Evolutionary conservation across 1,139 yeast genomes (phyloP).

Genomic region (Pichia kudriavzevii): DNA sequence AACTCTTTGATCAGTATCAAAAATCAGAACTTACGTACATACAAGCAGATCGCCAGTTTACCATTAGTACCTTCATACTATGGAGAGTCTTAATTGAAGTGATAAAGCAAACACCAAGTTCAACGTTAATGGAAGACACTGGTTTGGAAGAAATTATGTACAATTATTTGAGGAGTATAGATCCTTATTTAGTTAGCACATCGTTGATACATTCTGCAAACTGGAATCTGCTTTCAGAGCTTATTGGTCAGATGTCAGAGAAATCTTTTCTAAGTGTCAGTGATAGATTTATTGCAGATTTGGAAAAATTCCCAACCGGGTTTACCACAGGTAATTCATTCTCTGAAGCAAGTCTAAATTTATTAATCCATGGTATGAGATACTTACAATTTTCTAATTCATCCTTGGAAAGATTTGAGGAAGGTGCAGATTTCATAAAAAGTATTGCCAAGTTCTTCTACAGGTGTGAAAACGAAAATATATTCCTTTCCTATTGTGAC

Average conservation of each 20-base stretch:
- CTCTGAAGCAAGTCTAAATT: constrained; percentile 65
- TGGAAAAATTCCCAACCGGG: constrained; percentile 67
- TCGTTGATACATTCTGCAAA: constrained; percentile 80
- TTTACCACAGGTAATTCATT: constrained; percentile 30
- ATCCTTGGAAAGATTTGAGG: constrained; percentile 87
- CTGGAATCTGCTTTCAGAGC: constrained; percentile 87
- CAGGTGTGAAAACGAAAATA: constrained; percentile 54
- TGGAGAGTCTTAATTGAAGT: constrained; percentile 92
- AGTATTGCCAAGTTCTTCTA: constrained; percentile 80
- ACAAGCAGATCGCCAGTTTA: constrained; percentile 78
- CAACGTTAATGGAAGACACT: constrained; percentile 68
- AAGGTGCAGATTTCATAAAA: constrained; percentile 76
- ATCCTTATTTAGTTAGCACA: constrained; percentile 58
- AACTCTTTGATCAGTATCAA: constrained; percentile 33
- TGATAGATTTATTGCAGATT: constrained; percentile 87
- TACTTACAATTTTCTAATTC: constrained; percentile 70
- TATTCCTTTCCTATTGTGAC: constrained; percentile 75
- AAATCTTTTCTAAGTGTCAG: constrained; percentile 79
- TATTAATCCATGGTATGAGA: constrained; percentile 87
- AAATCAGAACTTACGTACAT: constrained; percentile 64
- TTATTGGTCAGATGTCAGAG: constrained; percentile 85
- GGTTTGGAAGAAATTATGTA: constrained; percentile 90
- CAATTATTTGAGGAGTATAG: constrained; percentile 81
- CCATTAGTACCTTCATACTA: constrained; percentile 81
- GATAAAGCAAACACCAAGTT: constrained; percentile 75